phyloP scores from a whole-genome alignment of 495 filamentous ascomycete species.

The Astrothelium macrocarpum region DNA sequence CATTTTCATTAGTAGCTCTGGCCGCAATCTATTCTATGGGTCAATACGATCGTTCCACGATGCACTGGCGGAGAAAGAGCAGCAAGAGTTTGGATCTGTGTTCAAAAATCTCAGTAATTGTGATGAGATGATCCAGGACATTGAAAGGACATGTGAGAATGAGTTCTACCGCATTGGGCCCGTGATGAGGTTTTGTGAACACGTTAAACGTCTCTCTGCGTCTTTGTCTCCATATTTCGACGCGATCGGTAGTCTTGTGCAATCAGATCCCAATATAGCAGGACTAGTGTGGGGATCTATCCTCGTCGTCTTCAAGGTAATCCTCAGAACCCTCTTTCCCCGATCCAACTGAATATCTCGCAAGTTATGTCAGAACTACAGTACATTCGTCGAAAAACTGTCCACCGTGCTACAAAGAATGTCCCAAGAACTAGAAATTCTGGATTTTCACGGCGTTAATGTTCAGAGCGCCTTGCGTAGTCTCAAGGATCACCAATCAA shows the following conservation, averaged over 20 bases:
- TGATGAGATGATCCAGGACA: background rate
- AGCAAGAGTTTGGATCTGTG: background rate
- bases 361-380: background rate
- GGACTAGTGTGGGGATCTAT: background rate
- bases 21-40: background rate
- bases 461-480: background rate
- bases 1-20: background rate
- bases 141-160: background rate
- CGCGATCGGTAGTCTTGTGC: background rate
- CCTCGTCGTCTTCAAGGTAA: background rate
- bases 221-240: background rate
- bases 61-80: background rate
- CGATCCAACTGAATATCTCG: background rate
- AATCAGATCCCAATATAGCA: background rate
- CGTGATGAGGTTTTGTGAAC: background rate
- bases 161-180: no score
- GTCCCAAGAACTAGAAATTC: background rate
- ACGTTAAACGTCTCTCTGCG: background rate
- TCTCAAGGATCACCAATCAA: background rate
- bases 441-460: background rate
- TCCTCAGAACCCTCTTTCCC: background rate
- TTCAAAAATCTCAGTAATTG: background rate
- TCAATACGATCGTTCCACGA: background rate
- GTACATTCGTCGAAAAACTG: background rate
- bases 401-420: background rate